Evolutionary conservation across 768 basidiomycete species (phyloP).

Genomic region (Cystofilobasidium bisporidii): DNA sequence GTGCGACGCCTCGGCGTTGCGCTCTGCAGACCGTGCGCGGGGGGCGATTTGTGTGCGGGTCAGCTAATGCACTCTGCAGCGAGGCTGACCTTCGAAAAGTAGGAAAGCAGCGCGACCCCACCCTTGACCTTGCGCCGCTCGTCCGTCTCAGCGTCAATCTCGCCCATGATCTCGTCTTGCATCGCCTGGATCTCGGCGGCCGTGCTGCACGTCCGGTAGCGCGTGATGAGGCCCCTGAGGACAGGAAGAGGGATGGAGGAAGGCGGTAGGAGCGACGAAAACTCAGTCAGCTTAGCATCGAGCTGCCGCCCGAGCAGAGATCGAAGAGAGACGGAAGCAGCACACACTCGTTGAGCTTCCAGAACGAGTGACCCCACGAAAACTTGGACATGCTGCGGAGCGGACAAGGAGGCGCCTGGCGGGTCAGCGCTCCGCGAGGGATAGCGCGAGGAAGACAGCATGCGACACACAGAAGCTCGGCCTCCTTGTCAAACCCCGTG

Average conservation of each 20-base stretch:
- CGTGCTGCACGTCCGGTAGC: slow-evolving; percentile 61
- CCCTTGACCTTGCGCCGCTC: slow-evolving; percentile 32
- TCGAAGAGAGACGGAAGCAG: background rate
- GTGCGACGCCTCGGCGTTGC: slow-evolving; percentile 16
- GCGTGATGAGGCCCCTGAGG: slow-evolving; percentile 54
- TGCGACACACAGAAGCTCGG: slow-evolving; percentile 51
- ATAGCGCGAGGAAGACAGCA: no score
- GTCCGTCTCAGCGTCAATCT: slow-evolving; percentile 38
- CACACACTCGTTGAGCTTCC: slow-evolving; percentile 65
- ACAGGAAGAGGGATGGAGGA: background rate
- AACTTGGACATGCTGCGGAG: slow-evolving; percentile 54
- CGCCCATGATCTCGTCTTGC: slow-evolving; percentile 39
- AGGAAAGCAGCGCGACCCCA: slow-evolving; percentile 18
- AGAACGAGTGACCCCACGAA: slow-evolving; percentile 85
- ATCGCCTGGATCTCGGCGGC: slow-evolving; percentile 38
- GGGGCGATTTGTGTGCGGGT: background rate
- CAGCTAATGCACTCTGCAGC: no score
- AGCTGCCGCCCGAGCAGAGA: background rate
- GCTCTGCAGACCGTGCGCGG: background rate
- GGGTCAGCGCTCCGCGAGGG: background rate
- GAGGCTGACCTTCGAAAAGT: no score
- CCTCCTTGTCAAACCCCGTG: slow-evolving; percentile 72
- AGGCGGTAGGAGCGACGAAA: no score
- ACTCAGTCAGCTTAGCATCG: no score
- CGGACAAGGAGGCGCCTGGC: background rate